Evolutionary conservation across 2,329 filamentous ascomycete species (phyloP).

Genomic region (Dactylellina sp.): DNA sequence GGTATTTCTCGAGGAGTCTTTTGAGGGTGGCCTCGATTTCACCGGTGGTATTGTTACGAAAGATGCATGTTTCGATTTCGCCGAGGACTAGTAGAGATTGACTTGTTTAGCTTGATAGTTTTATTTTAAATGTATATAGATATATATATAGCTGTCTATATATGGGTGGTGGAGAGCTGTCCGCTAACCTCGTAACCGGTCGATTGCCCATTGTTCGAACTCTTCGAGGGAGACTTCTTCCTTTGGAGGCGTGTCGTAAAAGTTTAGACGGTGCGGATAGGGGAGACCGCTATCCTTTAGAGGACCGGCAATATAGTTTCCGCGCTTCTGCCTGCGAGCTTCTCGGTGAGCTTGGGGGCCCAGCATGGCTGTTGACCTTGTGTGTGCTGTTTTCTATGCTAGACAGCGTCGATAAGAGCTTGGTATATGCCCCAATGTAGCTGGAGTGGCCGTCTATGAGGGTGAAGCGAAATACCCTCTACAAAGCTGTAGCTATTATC

Average conservation of each 20-base stretch:
- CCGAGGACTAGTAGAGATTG: constrained; percentile 73
- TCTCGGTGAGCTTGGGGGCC: constrained; percentile 36
- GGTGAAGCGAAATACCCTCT: too few species aligned
- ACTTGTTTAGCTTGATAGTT: background rate
- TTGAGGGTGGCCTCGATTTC: constrained; percentile 88
- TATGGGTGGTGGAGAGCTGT: constrained; percentile 12
- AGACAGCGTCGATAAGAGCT: background rate
- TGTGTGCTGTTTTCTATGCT: background rate
- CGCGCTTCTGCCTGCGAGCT: constrained; percentile 30
- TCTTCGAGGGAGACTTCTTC: constrained; percentile 95
- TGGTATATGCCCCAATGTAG: too few species aligned
- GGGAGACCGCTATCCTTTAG: constrained; percentile 20
- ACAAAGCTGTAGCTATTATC: background rate
- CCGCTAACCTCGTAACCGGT: constrained; percentile 78
- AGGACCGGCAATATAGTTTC: constrained; percentile 19
- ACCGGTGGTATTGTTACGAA: constrained; percentile 85
- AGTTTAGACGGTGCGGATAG: constrained; percentile 89
- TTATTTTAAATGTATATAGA: background rate
- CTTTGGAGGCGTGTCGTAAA: constrained; percentile 88
- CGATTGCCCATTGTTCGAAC: constrained; percentile 99
- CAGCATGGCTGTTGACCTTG: constrained; percentile 25
- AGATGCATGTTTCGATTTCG: constrained; percentile 92
- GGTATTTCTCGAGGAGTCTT: constrained; percentile 85
- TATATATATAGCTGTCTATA: constrained; percentile 14
- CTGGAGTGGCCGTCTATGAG: background rate